Percentiles rank a stretch among this genome's conserved stretches.
These are phyloP conservation scores for Colletotrichum eleusines DNA, from an alignment of 2,329 filamentous ascomycete genomes.

Conservation along the genomic window DNA sequence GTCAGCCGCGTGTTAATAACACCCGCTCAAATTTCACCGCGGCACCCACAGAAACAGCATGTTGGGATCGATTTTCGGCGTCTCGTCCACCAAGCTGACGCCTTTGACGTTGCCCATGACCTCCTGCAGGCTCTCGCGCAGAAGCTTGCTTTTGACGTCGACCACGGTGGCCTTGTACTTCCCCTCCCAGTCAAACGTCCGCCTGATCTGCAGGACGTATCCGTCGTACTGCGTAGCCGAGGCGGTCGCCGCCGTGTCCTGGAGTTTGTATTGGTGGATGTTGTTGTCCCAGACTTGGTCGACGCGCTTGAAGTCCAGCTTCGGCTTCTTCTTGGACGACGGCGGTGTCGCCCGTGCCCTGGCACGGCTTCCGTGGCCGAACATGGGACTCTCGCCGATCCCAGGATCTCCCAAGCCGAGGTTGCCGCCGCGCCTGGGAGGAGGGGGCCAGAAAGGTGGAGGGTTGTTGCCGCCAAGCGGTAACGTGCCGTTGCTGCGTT, in stretches of 20 bases:
- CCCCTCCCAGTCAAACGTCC: slow-evolving; percentile 87
- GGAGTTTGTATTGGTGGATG: slow-evolving; percentile 65
- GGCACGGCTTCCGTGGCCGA: not conserved
- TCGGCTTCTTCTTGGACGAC: slow-evolving; percentile 1
- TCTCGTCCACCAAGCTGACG: slow-evolving; percentile 83
- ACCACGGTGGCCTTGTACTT: slow-evolving; percentile 80
- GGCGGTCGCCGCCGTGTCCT: slow-evolving; percentile 62
- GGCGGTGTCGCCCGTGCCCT: not conserved
- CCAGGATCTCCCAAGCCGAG: not conserved
- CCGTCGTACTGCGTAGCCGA: slow-evolving; percentile 74
- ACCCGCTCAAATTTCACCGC: too few relatives aligned
- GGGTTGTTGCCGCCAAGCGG: not conserved
- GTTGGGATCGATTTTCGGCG: slow-evolving; percentile 78
- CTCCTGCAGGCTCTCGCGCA: slow-evolving; percentile 77
- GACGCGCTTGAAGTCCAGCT: slow-evolving; percentile 62
- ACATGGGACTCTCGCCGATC: not conserved
- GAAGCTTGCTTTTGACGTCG: slow-evolving; percentile 85
- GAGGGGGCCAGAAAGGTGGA: slow-evolving; percentile 6
- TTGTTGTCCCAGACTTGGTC: slow-evolving; percentile 66
- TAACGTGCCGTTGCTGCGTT: slow-evolving; percentile 9
- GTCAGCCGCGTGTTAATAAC: slow-evolving; percentile 9
- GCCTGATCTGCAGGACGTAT: slow-evolving; percentile 85
- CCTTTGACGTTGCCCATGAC: slow-evolving; percentile 83
- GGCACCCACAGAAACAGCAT: slow-evolving; percentile 71
- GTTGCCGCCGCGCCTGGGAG: slow-evolving; percentile 4